Conservation (phyloP, 495 filamentous ascomycete genomes). For the Penicillium ucsense region DNA sequence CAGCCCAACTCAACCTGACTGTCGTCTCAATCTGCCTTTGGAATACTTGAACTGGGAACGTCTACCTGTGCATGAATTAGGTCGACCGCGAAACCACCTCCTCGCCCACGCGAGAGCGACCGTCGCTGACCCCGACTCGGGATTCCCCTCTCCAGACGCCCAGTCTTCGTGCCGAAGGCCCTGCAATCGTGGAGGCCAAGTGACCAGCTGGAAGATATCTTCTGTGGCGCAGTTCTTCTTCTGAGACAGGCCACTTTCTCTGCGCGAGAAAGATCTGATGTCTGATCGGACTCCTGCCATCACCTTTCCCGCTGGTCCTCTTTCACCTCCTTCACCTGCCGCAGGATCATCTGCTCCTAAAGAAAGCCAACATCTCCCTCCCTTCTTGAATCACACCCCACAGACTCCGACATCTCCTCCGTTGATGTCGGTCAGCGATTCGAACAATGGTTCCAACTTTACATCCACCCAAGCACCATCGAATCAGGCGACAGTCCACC, state of each 20-base stretch:
- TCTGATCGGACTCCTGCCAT: slow-evolving; percentile 32
- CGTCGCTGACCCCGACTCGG: slow-evolving; percentile 22
- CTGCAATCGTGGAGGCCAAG: slow-evolving; percentile 12
- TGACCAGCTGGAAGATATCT: slow-evolving; percentile 3
- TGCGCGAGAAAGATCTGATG: slow-evolving; percentile 23
- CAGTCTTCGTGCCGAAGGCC: slow-evolving; percentile 11
- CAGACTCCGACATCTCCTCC: slow-evolving; percentile 41
- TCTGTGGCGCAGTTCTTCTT: background rate
- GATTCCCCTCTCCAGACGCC: slow-evolving; percentile 15
- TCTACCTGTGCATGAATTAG: slow-evolving; percentile 22
- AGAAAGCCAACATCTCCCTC: slow-evolving; percentile 21
- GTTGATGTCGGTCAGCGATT: slow-evolving; percentile 45
- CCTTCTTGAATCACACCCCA: slow-evolving; percentile 29
- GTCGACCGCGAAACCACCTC: slow-evolving; percentile 28
- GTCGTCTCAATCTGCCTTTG: slow-evolving; percentile 5
- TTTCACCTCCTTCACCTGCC: slow-evolving; percentile 37
- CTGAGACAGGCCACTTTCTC: slow-evolving; percentile 1
- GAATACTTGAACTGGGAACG: slow-evolving; percentile 11
- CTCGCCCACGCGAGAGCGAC: slow-evolving; percentile 31
- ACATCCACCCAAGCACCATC: slow-evolving; percentile 37
- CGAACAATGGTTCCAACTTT: slow-evolving; percentile 39
- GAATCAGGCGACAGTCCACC: slow-evolving; percentile 35
- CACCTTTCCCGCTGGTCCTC: slow-evolving; percentile 31
- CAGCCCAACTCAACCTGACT: slow-evolving; percentile 2
- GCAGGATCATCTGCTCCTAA: slow-evolving; percentile 23